phyloP scores from a whole-genome alignment of 108 stramenopile species.

The Nannochloropsis gaditana region DNA sequence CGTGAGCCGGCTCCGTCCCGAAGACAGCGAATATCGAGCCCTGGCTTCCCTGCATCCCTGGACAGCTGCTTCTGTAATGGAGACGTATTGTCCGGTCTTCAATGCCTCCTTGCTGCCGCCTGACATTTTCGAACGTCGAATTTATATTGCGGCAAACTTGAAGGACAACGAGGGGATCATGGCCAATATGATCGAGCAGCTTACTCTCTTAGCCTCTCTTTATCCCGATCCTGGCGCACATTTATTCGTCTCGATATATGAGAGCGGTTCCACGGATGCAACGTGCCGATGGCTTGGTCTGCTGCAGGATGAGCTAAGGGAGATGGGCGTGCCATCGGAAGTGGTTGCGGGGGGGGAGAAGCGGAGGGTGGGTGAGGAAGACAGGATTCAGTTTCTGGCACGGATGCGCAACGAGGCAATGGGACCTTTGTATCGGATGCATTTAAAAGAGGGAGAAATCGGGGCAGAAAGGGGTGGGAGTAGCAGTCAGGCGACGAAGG shows the following conservation, averaged over 20 bases:
- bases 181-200: constrained; percentile 4
- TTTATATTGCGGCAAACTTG: not conserved
- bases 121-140: not conserved
- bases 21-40: constrained; percentile 5
- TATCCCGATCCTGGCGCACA: not conserved
- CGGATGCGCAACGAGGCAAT: not conserved
- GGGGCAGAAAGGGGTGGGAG: not conserved
- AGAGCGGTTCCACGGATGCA: not conserved
- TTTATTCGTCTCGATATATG: not conserved
- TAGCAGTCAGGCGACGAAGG: not conserved
- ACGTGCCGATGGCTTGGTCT: not conserved
- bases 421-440: not conserved
- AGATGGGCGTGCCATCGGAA: constrained; percentile 2
- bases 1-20: not conserved
- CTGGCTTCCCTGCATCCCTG: not conserved
- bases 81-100: not conserved
- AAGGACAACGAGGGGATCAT: not conserved
- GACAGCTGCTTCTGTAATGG: not conserved
- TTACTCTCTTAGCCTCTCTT: not conserved
- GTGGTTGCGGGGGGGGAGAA: not conserved
- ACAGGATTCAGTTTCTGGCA: constrained; percentile 1
- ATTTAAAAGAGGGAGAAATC: not conserved
- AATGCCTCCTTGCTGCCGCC: not conserved
- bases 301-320: not conserved
- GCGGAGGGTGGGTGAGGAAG: not conserved